Conservation (phyloP, 2,329 filamentous ascomycete genomes). For the Colletotrichum aenigma region DNA sequence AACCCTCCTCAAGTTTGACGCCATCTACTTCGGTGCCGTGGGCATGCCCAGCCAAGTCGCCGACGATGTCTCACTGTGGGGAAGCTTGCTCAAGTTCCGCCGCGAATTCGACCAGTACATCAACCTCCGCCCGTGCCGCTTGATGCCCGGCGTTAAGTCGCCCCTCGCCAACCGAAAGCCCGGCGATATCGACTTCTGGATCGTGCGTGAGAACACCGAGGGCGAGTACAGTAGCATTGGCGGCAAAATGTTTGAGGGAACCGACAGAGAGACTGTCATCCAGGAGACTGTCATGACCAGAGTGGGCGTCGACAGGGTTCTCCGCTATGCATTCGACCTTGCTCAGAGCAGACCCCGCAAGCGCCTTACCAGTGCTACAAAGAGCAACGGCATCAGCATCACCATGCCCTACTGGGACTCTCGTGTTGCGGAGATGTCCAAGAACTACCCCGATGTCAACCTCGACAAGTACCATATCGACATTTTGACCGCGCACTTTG, state of each 20-base stretch:
- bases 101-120: constrained; percentile 70
- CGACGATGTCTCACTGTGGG: constrained; percentile 71
- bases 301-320: constrained; percentile 60
- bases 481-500: constrained; percentile 70
- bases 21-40: constrained; percentile 69
- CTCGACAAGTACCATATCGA: constrained; percentile 71
- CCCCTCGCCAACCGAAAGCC: constrained; percentile 55
- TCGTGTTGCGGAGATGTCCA: constrained; percentile 56
- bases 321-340: constrained; percentile 67
- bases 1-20: constrained; percentile 49
- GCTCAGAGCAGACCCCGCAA: constrained; percentile 61
- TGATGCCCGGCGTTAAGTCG: constrained; percentile 64
- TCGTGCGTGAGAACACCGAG: constrained; percentile 70
- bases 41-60: constrained; percentile 63
- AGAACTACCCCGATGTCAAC: constrained; percentile 64
- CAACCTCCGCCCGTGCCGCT: constrained; percentile 67
- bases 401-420: constrained; percentile 75
- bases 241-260: constrained; percentile 62
- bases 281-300: constrained; percentile 69
- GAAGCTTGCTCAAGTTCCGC: constrained; percentile 66
- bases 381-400: constrained; percentile 69
- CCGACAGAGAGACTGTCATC: constrained; percentile 64
- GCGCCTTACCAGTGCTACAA: constrained; percentile 66
- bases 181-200: constrained; percentile 68
- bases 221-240: constrained; percentile 71